Conservation (phyloP, 805 yeast species). For the Isabelozyma heimii region DNA sequence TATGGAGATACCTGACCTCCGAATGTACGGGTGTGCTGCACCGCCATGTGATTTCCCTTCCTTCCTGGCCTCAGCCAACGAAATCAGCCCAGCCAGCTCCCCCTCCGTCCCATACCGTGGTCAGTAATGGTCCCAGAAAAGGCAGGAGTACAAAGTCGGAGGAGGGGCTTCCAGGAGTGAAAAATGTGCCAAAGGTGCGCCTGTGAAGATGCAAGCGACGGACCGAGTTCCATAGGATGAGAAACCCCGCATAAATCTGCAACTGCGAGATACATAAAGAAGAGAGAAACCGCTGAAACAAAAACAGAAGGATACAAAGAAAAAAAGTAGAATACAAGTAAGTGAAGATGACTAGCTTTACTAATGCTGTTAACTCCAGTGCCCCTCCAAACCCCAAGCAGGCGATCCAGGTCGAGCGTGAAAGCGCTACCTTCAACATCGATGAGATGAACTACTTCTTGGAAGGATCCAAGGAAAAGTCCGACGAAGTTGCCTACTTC, state of each 20-base stretch:
- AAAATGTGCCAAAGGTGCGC: neutral
- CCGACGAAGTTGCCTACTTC: constrained; percentile 21
- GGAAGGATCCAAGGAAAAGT: constrained; percentile 20
- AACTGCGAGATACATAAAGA: neutral
- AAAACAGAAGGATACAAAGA: too few relatives aligned
- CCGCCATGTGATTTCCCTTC: too few relatives aligned
- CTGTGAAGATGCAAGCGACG: neutral
- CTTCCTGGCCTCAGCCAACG: too few relatives aligned
- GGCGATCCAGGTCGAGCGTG: constrained; percentile 17
- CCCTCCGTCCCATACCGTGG: too few relatives aligned
- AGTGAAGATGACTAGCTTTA: constrained; percentile 2
- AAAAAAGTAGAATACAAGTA: too few relatives aligned
- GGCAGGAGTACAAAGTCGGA: neutral
- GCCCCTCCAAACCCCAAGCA: constrained; percentile 20
- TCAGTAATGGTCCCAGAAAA: too few relatives aligned
- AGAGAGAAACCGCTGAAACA: neutral
- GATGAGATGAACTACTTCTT: constrained; percentile 22
- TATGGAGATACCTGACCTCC: too few relatives aligned
- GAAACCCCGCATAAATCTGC: neutral
- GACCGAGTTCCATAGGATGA: neutral
- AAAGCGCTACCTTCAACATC: constrained; percentile 14
- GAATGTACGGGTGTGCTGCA: too few relatives aligned
- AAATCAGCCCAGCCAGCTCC: too few relatives aligned
- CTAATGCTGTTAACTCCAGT: constrained; percentile 13
- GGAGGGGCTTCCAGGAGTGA: neutral